Evolutionary conservation across 441 rosid species (phyloP), one percentile per base, ranked within the genome.

Genomic region (Adansonia madagascariensis): DNA sequence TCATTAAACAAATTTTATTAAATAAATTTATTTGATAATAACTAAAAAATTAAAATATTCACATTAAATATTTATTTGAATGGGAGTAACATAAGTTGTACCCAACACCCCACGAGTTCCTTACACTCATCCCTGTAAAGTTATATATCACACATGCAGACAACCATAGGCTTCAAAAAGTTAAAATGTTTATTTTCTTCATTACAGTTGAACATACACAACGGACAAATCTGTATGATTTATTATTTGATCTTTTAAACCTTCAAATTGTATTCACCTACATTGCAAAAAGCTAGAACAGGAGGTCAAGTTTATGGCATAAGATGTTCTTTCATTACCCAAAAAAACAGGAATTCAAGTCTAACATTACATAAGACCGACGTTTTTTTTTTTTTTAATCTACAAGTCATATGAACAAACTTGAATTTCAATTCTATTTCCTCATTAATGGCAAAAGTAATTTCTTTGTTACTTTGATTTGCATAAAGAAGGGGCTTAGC

Each of bases 391-490:
- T 31, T 31, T 31, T 6, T 22, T 47, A 6, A 47, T 69, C 57
- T 49, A 46, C 39, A 67, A 69, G 44, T 24, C 20, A 52, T 52
- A 69, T 52, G 46, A 71, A 52, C 74, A 52, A 71, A 5, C 61
- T 52, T 27, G 24, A 50, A 50, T 71, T 71, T 52, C 46, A 71
- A 46, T 52, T 47, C 9, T 31, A 11, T 10, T 49, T 69, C 12
- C 20, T 7, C 57, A 47, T 22, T 3, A 22, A 15, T 53, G 62
- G 41, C 57, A 70, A 49, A 27, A 50, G 27, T 2, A 50, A 8
- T 17, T 49, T 50, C 44, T 69, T 14, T 49, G n/a, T 67, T 46
- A 46, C 11, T 46, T 46, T 20, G 41, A 22, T 68, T 47, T 22
- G 20, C 24, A 24, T 10, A 49, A 68, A 68, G 11, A 39, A 1